Percentiles rank a stretch among this genome's conserved stretches.
phyloP scores from a whole-genome alignment of 2,329 filamentous ascomycete genomes.

The Zasmidium angulare region DNA sequence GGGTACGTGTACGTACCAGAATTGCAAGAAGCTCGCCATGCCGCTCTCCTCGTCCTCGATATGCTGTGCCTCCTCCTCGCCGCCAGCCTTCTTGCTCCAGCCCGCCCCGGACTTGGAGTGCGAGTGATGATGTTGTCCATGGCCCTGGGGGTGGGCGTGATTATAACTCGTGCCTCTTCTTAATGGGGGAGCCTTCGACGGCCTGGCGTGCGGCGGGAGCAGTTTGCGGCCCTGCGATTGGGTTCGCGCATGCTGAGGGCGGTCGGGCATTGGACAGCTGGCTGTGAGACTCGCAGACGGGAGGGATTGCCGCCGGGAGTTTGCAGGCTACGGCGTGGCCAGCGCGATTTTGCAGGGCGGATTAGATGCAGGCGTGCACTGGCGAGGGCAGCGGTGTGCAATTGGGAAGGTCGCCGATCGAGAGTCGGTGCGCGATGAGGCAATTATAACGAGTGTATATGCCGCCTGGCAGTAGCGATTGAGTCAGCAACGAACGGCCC shows the following conservation, averaged over 20 bases:
- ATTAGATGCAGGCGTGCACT: constrained; percentile 4
- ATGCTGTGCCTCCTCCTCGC: constrained; percentile 14
- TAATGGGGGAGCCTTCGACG: constrained; percentile 25
- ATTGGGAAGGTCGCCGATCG: background rate
- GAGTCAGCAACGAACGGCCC: background rate
- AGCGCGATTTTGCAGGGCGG: background rate
- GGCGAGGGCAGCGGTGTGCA: constrained; percentile 2
- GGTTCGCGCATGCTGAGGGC: constrained; percentile 26
- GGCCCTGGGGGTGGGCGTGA: constrained; percentile 17
- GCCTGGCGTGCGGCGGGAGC: constrained; percentile 26
- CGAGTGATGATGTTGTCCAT: constrained; percentile 10
- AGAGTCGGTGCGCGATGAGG: background rate
- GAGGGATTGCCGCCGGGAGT: constrained; percentile 6
- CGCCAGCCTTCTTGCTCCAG: constrained; percentile 22
- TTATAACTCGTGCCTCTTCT: constrained; percentile 28
- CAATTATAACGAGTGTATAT: background rate
- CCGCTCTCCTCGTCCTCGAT: constrained; percentile 46
- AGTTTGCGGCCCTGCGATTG: constrained; percentile 28
- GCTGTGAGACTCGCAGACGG: constrained; percentile 3
- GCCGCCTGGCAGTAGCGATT: background rate
- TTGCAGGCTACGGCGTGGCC: constrained; percentile 2
- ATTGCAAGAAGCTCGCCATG: constrained; percentile 56
- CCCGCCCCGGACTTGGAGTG: constrained; percentile 10
- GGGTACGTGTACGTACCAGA: constrained; percentile 50
- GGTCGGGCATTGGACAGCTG: constrained; percentile 24